These are phyloP conservation scores for Astrephomene gubernaculifera DNA, from an alignment of 139 green algal genomes.

Conservation along the genomic window DNA sequence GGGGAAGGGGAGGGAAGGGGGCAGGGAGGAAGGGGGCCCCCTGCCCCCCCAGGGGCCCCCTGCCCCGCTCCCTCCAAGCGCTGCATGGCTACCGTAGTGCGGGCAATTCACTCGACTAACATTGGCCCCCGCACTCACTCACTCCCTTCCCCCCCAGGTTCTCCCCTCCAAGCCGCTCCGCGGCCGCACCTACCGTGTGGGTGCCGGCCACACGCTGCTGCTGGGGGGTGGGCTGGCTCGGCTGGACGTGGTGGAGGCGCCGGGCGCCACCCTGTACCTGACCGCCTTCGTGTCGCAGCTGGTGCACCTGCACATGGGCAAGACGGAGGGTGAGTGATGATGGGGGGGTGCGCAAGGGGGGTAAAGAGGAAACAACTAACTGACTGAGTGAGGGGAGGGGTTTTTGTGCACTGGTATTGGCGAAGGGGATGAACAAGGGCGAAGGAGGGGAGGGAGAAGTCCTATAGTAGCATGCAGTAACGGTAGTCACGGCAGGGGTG, in stretches of 20 bases:
- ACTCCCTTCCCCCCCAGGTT: slow-evolving; percentile 59
- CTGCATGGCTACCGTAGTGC: background rate
- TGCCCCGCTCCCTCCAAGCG: background rate
- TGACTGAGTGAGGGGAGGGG: too few relatives aligned
- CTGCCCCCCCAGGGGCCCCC: background rate
- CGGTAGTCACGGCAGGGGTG: too few relatives aligned
- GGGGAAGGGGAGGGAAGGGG: background rate
- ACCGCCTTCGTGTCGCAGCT: slow-evolving; percentile 72
- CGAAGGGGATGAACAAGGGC: too few relatives aligned
- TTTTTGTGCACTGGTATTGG: too few relatives aligned
- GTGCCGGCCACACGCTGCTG: slow-evolving; percentile 76
- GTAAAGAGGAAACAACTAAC: too few relatives aligned
- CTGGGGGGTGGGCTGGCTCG: slow-evolving; percentile 87
- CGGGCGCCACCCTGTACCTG: slow-evolving; percentile 90
- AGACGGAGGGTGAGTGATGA: slow-evolving; percentile 74
- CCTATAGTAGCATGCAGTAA: too few relatives aligned
- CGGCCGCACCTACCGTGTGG: slow-evolving; percentile 90
- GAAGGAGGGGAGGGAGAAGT: too few relatives aligned
- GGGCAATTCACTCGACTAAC: background rate
- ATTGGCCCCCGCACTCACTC: background rate
- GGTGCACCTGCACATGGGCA: slow-evolving; percentile 83
- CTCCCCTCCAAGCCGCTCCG: slow-evolving; percentile 79
- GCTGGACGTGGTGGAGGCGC: slow-evolving; percentile 86
- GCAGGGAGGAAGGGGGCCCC: background rate
- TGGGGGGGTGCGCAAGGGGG: too few relatives aligned